Base-by-base conservation (phyloP, 1,139 yeast genomes). In the Diutina mesorugosa region DNA sequence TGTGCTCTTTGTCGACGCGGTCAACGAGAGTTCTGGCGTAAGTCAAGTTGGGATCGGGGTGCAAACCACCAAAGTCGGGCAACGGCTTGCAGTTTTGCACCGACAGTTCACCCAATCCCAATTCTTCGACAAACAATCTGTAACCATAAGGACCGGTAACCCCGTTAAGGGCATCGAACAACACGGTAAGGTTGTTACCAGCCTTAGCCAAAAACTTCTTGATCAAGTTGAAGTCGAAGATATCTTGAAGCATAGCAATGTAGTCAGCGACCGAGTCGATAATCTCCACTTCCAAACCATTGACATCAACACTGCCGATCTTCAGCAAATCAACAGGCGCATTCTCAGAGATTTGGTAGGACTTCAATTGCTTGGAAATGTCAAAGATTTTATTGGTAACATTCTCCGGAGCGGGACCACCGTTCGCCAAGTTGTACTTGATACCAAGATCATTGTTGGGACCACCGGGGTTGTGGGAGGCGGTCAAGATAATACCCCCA, bases 401-500 rank as follows among this genome's bases (percentile, higher is more conserved):
- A 21, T 87, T 75, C 70, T 93, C 99, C 4, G 99, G 99, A n/a
- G 99, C 99, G 48, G 99, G 99, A 1, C 97, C 99, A 61, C 99
- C 99, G 67, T 93, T 91, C 61, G 89, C 83, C 71, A 95, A 77
- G 71, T 93, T 93, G 77, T 93, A 93, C 76, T 93, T 93, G 76
- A 93, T 93, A 59, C 99, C 99, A 70, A 91, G 81, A 68, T 93
- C 99, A 61, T 89, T 84, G 46, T 79, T 73, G 59, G 97, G 97
- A 6, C 98, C 98, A 69, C 99, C 99, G n/a, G 99, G 99, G 72
- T 93, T 93, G 72, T 93, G 99, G 45, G 96, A 87, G 4, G 99
- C 99, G 26, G 99, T 93, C 66, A 93, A 78, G 61, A 95, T 90
- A 70, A 93, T 90, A 60, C 98, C 99, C 60, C 99, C 99, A 8